Evolutionary conservation across 202 grass and related monocot species (phyloP), one percentile per base, ranked within the genome.

Genomic region (Zizania palustris): DNA sequence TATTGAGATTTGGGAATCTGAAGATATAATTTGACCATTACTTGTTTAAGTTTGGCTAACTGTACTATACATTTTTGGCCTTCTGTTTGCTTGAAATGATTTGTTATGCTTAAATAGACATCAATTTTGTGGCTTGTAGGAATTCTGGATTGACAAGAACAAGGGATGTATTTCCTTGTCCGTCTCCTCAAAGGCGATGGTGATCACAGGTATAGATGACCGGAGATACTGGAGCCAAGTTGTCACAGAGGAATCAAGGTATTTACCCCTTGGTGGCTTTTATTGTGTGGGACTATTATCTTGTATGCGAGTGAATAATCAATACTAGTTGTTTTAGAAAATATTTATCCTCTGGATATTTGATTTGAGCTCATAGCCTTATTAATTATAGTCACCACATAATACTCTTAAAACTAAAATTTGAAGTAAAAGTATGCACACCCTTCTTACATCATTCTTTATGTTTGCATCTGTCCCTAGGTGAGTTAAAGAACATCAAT

Each of bases 161-260:
- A 91, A 82, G 66, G 90, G 83, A 33, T 66, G 78, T 49, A 65
- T 93, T 63, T 93, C 90, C 68, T 71, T 93, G 64, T 82, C 78
- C 49, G 91, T 97, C 71, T 97, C 93, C 65, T 91, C 90, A 45
- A 93, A 87, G 83, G 85, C 81, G 1, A 89, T 97, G 93, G 68
- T 72, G 33, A 97, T 97, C 22, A 97, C 93, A 1, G 88, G 93
- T 76, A 97, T 97, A 56, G 90, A 93, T 63, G 90, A 97, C 48
- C 71, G 90, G 51, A 89, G 93, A 77, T 93, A 97, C 72, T 97
- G 90, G 93, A 91, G 67, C 45, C 73, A 78, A 65, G 81, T 91
- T 53, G 60, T 72, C 59, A 93, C 90, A 22, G 85, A 97, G 40
- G 90, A 97, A 83, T 97, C 93, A 60, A 89, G 93, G 93, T 97